Evolutionary conservation across 495 filamentous ascomycete genomes (phyloP).

Genomic region (Neurospora sp.): DNA sequence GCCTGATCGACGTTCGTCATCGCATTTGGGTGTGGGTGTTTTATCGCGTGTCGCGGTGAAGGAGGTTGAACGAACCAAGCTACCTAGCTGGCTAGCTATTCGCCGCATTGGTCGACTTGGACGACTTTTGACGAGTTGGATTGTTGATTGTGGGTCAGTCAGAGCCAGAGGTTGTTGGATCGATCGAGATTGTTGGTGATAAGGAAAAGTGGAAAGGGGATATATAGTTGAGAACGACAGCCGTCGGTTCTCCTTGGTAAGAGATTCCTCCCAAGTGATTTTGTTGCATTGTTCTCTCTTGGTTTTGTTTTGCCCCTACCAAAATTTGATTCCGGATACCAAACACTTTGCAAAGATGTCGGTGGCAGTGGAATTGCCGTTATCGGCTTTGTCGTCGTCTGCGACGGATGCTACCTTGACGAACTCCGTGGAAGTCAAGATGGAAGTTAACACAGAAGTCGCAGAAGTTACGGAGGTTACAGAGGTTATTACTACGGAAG

Average conservation of each 20-base stretch:
- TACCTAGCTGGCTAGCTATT: background rate
- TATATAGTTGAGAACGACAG: background rate
- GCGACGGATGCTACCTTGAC: background rate
- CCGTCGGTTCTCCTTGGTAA: background rate
- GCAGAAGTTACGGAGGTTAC: background rate
- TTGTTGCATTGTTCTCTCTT: background rate
- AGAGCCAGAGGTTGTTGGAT: background rate
- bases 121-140: background rate
- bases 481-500: background rate
- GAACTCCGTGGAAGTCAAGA: background rate
- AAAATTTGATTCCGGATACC: background rate
- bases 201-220: background rate
- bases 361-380: background rate
- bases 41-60: background rate
- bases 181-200: background rate
- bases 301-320: background rate
- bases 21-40: background rate
- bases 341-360: background rate
- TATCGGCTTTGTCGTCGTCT: background rate
- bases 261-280: background rate
- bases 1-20: background rate
- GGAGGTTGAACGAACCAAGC: background rate
- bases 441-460: background rate
- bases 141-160: background rate
- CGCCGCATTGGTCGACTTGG: background rate